These are phyloP conservation scores for Vitis amurensis DNA, from an alignment of 164 flowering plant genomes.

Conservation along the genomic window DNA sequence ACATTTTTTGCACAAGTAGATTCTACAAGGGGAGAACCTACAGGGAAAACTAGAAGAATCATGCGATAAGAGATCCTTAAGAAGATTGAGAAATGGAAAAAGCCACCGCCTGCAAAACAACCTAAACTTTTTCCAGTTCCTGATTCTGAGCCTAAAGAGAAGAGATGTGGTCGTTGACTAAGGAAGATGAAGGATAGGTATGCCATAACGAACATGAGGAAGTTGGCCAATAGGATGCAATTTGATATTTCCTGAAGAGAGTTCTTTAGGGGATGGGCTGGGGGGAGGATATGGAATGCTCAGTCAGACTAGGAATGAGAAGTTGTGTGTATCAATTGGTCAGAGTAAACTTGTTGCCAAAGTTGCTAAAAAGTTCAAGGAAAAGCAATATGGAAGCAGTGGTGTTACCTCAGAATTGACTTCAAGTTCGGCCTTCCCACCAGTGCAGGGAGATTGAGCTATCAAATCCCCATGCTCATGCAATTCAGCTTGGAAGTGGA, in stretches of 20 bases:
- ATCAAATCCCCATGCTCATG: conserved; percentile 85
- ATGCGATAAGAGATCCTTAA: conserved; percentile 61
- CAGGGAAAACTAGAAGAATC: conserved; percentile 73
- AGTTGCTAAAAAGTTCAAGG: conserved; percentile 96
- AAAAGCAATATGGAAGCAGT: conserved; percentile 78
- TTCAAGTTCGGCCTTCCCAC: conserved; percentile 93
- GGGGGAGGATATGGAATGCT: conserved; percentile 99
- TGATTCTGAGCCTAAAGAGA: no score
- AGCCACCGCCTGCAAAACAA: no score
- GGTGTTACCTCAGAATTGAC: conserved; percentile 90
- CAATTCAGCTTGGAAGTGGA: conserved; percentile 83
- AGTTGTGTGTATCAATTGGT: conserved; percentile 83
- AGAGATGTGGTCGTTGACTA: no score
- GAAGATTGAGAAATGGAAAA: no score
- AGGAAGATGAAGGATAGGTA: no score
- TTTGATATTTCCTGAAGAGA: no score
- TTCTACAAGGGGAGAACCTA: conserved; percentile 80
- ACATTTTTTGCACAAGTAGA: conserved; percentile 92
- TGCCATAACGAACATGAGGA: no score
- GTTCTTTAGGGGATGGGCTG: conserved; percentile 65
- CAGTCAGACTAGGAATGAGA: conserved; percentile 97
- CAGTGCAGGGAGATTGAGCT: conserved; percentile 96
- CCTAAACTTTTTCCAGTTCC: no score
- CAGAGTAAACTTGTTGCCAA: conserved; percentile 93
- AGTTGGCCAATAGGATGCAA: no score